A percentile compares a stretch with the other conserved stretches of the same genome.
These are phyloP conservation scores for Termitomyces sp. DNA, from an alignment of 768 basidiomycete species.

Conservation along the genomic window DNA sequence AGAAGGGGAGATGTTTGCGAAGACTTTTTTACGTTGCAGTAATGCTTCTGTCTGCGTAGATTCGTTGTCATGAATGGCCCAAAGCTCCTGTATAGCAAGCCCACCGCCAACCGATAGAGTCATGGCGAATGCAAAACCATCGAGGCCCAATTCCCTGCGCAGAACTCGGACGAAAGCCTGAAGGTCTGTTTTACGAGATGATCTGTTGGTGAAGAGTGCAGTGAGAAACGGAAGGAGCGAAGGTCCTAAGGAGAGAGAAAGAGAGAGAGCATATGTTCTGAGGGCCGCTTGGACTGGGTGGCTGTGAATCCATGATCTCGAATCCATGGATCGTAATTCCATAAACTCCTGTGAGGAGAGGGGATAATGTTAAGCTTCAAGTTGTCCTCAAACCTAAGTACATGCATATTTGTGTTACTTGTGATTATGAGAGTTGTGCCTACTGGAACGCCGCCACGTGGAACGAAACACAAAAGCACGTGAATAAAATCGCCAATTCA, in stretches of 20 bases:
- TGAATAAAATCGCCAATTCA: not conserved
- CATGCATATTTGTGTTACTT: not conserved
- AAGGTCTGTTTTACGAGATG: constrained; percentile 18
- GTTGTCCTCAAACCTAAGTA: no score
- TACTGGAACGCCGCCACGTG: no score
- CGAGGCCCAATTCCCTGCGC: constrained; percentile 51
- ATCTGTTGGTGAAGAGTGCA: constrained; percentile 23
- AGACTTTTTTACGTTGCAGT: constrained; percentile 1
- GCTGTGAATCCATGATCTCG: constrained; percentile 12
- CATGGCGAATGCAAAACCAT: constrained; percentile 69
- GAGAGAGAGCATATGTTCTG: constrained; percentile 63
- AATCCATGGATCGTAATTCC: constrained; percentile 6
- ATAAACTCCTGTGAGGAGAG: not conserved
- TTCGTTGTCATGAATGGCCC: constrained; percentile 20
- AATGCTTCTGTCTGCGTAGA: not conserved
- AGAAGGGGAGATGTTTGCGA: constrained; percentile 27
- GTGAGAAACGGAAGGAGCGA: constrained; percentile 52
- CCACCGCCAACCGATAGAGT: constrained; percentile 66
- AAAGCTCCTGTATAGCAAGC: constrained; percentile 45
- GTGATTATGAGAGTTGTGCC: no score
- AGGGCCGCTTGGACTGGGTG: constrained; percentile 44
- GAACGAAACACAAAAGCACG: not conserved
- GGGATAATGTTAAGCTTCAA: no score
- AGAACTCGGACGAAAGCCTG: constrained; percentile 37
- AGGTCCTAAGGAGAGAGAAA: constrained; percentile 68